Evolutionary conservation across 768 basidiomycete species (phyloP).

Genomic region (Melanogaster broomeanus): DNA sequence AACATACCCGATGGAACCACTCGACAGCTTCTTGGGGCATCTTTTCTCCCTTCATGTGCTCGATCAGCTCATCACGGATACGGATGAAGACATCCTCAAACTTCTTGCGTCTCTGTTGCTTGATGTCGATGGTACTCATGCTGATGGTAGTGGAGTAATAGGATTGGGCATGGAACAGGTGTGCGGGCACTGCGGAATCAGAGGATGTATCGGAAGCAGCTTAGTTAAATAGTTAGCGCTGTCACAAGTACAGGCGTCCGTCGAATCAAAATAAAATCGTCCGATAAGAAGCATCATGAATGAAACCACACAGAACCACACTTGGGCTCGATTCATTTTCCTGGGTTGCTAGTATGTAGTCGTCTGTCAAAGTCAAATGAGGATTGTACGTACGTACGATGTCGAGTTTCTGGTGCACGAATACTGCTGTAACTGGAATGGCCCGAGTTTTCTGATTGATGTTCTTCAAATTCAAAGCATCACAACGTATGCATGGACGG

Average conservation of each 20-base stretch:
- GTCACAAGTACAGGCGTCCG: no score
- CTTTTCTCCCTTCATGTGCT: conserved; percentile 61
- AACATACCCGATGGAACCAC: conserved; percentile 80
- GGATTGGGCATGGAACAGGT: background rate
- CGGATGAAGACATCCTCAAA: conserved; percentile 75
- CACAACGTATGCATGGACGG: no score
- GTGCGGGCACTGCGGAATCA: background rate
- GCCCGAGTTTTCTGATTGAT: no score
- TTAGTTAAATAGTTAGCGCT: no score
- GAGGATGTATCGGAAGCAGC: background rate
- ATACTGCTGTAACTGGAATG: no score
- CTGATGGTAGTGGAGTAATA: background rate
- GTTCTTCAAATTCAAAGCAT: no score
- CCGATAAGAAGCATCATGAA: background rate
- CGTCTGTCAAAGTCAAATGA: no score
- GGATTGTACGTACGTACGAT: background rate
- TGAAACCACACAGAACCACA: no score
- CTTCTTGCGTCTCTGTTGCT: conserved; percentile 50
- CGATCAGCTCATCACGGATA: conserved; percentile 78
- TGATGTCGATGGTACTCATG: conserved; percentile 31
- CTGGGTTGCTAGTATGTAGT: no score
- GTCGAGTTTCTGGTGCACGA: no score
- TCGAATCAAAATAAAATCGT: background rate
- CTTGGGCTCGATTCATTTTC: background rate
- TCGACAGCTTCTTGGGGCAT: conserved; percentile 85